These are phyloP conservation scores for Parascedosporium putredinis DNA, from an alignment of 2,329 filamentous ascomycete species.

Conservation along the genomic window DNA sequence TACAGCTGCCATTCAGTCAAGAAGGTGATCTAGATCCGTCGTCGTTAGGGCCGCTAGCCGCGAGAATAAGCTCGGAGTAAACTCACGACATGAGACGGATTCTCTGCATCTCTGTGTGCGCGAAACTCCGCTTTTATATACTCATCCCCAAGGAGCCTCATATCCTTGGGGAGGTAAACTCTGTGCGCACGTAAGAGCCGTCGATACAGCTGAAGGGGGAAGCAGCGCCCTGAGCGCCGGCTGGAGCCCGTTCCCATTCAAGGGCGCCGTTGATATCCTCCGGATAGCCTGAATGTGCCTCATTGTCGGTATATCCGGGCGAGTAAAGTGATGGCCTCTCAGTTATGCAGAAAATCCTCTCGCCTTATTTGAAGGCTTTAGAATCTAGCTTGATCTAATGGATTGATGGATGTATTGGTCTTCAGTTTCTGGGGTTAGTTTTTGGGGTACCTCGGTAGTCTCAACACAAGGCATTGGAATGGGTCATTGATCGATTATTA, in stretches of 20 bases:
- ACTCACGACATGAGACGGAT: conserved; percentile 79
- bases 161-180: conserved; percentile 61
- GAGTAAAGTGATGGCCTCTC: no score
- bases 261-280: background rate
- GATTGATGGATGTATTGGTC: no score
- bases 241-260: conserved; percentile 17
- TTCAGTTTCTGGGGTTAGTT: no score
- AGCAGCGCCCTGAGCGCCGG: conserved; percentile 55
- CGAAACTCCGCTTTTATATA: conserved; percentile 92
- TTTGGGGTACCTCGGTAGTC: no score
- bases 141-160: conserved; percentile 76
- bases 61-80: no score
- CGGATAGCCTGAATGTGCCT: background rate
- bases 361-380: no score
- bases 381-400: no score
- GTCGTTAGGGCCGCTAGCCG: no score
- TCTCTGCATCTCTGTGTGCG: conserved; percentile 73
- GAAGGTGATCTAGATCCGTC: conserved; percentile 98
- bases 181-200: conserved; percentile 79
- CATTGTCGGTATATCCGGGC: background rate
- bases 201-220: conserved; percentile 83
- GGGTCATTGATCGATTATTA: no score
- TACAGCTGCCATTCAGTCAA: conserved; percentile 95
- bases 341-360: no score
- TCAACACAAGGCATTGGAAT: no score